phyloP scores from a whole-genome alignment of 2,329 filamentous ascomycete genomes.

The Apiospora rasikravindrae region DNA sequence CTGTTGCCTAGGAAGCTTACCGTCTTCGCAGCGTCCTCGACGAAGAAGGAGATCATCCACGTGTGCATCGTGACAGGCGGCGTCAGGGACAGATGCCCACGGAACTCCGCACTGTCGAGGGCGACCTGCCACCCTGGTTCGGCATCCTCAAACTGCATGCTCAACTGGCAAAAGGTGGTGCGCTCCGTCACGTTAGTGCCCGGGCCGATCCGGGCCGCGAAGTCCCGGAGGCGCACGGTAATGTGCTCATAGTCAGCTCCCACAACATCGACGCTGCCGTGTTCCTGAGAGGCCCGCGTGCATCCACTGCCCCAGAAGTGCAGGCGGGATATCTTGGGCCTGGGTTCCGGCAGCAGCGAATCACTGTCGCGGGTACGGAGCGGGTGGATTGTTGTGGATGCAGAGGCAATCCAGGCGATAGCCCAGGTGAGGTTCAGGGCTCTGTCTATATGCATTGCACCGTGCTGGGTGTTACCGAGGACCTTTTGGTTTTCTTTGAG shows the following conservation, averaged over 20 bases:
- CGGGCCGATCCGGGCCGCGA: not conserved
- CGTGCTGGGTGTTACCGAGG: not conserved
- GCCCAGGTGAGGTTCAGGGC: not conserved
- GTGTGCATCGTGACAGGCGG: not conserved
- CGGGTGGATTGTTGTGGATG: not conserved
- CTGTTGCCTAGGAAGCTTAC: not conserved
- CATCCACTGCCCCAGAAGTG: not conserved
- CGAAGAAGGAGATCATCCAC: slow-evolving; percentile 4
- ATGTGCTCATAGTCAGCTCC: not conserved
- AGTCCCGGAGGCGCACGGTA: not conserved
- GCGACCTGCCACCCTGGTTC: not conserved
- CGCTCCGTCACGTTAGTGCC: slow-evolving; percentile 6
- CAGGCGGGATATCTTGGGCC: not conserved
- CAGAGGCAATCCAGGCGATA: not conserved
- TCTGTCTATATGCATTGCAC: not conserved
- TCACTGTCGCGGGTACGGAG: not conserved
- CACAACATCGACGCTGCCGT: not conserved
- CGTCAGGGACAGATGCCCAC: not conserved
- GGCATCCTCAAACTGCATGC: slow-evolving; percentile 1
- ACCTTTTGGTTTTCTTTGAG: not conserved
- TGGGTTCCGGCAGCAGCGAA: not conserved
- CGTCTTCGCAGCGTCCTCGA: not conserved
- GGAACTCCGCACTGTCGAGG: not conserved
- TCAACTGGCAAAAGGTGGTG: slow-evolving; percentile 6
- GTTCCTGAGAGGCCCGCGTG: not conserved